Base-by-base conservation (phyloP, 108 stramenopile species). In the Cyclotella atomus region DNA sequence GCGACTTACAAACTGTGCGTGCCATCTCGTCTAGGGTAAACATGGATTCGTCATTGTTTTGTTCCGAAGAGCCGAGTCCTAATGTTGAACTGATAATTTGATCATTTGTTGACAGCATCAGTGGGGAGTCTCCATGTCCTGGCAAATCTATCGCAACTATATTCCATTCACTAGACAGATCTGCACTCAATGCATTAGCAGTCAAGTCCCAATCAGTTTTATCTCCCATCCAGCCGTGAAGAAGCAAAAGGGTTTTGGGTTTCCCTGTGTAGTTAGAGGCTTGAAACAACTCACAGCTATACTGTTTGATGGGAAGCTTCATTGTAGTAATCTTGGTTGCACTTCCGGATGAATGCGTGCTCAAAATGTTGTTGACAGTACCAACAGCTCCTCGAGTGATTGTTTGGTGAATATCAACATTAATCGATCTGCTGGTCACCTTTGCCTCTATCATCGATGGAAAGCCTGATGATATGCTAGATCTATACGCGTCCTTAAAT, bases 151-250 rank as follows among this genome's bases (percentile, higher is more conserved):
- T 73, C 16, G 85, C 76, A 47, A 91, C 24, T 44, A 89, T 77
- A 32, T 79, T 78, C 92, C 92, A 93, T 21, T 85, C 81, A n/a
- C 52, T 65, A 35, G 81, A 55, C 32, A 94, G 43, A 44, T 62
- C 57, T 23, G 69, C 16, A 16, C 65, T 29, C 38, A 94, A 52
- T 3, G 19, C 15, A 38, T 59, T 44, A 17, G 43, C 87, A 56
- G 87, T 82, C 8, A 59, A 76, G 70, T 92, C 84, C 91, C 91
- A 95, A 34, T 95, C 94, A 28, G 83, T 71, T 46, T 88, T 88
- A 47, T 90, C 89, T 3, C 94, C 94, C 91, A 95, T 89, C 90
- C 90, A 95, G 38, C 94, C 94, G 75, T 95, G 94, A 30, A 95
- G 52, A 6, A 95, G 73, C 6, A 95, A 75, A 0, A 95, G 47